phyloP scores from a whole-genome alignment of 495 filamentous ascomycete species.

The Penicillium robsamsonii region DNA sequence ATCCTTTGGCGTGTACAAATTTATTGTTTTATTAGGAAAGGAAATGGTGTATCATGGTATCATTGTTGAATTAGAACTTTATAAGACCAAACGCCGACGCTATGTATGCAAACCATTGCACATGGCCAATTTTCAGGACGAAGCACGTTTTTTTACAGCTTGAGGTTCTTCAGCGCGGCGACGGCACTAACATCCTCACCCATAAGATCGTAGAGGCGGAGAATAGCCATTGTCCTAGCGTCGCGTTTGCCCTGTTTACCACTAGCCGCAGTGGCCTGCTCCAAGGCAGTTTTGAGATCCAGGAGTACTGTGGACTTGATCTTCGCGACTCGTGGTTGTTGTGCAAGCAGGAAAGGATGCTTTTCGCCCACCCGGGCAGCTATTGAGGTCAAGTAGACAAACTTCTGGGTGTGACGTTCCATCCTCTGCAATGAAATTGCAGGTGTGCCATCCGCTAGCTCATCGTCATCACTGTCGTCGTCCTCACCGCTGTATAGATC shows the following conservation, averaged over 20 bases:
- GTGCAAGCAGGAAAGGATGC: slow-evolving; percentile 64
- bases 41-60: slow-evolving; percentile 53
- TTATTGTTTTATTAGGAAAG: slow-evolving; percentile 47
- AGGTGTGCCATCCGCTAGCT: slow-evolving; percentile 42
- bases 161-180: slow-evolving; percentile 62
- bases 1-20: slow-evolving; percentile 40
- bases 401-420: slow-evolving; percentile 57
- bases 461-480: slow-evolving; percentile 55
- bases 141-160: slow-evolving; percentile 34
- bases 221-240: slow-evolving; percentile 60
- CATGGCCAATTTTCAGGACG: slow-evolving; percentile 1
- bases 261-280: slow-evolving; percentile 61
- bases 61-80: slow-evolving; percentile 37
- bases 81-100: slow-evolving; percentile 39
- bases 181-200: slow-evolving; percentile 69
- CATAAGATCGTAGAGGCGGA: slow-evolving; percentile 75
- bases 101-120: slow-evolving; percentile 36
- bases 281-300: slow-evolving; percentile 76
- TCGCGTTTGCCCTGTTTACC: slow-evolving; percentile 51
- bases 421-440: slow-evolving; percentile 51
- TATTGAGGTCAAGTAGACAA: slow-evolving; percentile 52
- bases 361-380: slow-evolving; percentile 51
- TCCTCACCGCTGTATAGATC: slow-evolving; percentile 46
- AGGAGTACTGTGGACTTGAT: slow-evolving; percentile 76
- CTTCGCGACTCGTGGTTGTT: slow-evolving; percentile 55